Percentiles rank a stretch among this genome's conserved stretches.
Conservation (phyloP, 2,329 filamentous ascomycete genomes). For the Alternaria sp. region DNA sequence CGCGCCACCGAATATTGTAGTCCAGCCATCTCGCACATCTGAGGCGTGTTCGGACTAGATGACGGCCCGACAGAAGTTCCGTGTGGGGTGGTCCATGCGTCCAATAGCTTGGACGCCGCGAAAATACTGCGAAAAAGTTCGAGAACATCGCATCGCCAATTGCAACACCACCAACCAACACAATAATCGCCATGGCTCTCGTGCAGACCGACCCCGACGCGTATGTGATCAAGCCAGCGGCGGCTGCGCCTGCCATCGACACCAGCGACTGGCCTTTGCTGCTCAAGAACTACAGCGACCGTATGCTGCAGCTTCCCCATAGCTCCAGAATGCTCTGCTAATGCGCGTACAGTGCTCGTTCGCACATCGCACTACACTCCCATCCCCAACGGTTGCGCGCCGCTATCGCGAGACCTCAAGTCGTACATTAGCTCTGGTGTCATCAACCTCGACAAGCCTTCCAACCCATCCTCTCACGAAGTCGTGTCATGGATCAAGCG, state of each 20-base stretch:
- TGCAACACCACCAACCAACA: conserved; percentile 34
- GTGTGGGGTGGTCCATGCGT: conserved; percentile 4
- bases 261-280: conserved; percentile 92
- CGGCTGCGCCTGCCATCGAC: conserved; percentile 78
- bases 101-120: conserved; percentile 20
- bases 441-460: conserved; percentile 97
- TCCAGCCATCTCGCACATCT: background rate
- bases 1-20: background rate
- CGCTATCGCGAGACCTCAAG: conserved; percentile 93
- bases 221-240: conserved; percentile 92
- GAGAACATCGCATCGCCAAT: conserved; percentile 39
- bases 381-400: conserved; percentile 90
- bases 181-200: conserved; percentile 47
- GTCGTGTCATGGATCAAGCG: conserved; percentile 99
- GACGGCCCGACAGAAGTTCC: conserved; percentile 16
- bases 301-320: conserved; percentile 65
- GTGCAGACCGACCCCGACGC: conserved; percentile 64
- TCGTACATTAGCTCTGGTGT: conserved; percentile 97
- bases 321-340: conserved; percentile 34
- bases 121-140: conserved; percentile 36
- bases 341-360: conserved; percentile 73
- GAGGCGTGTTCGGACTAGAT: background rate
- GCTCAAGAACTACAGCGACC: conserved; percentile 93
- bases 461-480: conserved; percentile 97
- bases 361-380: conserved; percentile 97